phyloP scores from a whole-genome alignment of 164 flowering plant genomes.

The Sextonia rubra region DNA sequence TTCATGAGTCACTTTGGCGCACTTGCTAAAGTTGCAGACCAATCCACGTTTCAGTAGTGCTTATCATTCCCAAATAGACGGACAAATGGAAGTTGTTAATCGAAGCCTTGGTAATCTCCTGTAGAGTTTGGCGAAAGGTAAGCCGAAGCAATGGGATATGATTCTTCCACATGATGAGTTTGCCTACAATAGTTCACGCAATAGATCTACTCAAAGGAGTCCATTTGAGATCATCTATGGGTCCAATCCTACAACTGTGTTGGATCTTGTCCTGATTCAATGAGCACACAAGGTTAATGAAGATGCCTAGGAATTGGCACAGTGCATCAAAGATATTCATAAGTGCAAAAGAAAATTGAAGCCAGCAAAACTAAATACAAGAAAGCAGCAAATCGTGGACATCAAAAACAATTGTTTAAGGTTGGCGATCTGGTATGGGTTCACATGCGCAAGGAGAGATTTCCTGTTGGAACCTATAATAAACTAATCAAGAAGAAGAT shows the following conservation, averaged over 20 bases:
- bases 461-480: slow-evolving; percentile 1
- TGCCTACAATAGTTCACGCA: background rate
- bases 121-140: too few relatives aligned
- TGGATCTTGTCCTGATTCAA: background rate
- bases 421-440: background rate
- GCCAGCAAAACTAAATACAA: background rate
- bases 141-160: background rate
- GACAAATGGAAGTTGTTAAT: background rate
- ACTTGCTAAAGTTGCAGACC: background rate
- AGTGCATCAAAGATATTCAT: background rate
- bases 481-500: background rate
- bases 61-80: background rate
- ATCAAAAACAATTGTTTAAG: background rate
- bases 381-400: background rate
- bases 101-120: background rate
- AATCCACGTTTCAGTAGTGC: background rate
- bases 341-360: background rate
- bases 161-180: background rate
- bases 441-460: background rate
- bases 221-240: slow-evolving; percentile 3
- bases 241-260: background rate
- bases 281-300: background rate
- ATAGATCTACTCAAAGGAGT: background rate
- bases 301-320: background rate
- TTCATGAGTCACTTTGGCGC: background rate